Conservation (phyloP, 768 basidiomycete species). For the Tricholoma terreum region DNA sequence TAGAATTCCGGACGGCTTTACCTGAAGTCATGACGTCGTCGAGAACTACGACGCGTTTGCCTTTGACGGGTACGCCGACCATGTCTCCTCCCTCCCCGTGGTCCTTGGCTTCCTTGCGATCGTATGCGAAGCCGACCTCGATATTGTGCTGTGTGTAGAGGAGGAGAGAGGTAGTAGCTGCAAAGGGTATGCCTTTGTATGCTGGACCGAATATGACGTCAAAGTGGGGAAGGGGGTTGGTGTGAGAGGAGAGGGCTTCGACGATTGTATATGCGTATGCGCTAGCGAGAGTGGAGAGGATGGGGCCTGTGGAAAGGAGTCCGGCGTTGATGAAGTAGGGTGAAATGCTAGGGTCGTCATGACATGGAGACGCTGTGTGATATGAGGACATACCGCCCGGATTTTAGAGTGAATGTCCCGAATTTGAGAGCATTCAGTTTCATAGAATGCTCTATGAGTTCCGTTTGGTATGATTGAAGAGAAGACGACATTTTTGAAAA, state of each 20-base stretch:
- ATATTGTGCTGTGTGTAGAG: constrained; percentile 64
- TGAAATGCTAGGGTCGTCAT: constrained; percentile 52
- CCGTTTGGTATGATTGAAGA: constrained; percentile 52
- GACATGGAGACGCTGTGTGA: not conserved
- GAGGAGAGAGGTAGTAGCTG: constrained; percentile 76
- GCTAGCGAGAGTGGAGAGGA: constrained; percentile 70
- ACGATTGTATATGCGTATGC: constrained; percentile 85
- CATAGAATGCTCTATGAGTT: constrained; percentile 69
- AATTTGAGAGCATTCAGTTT: constrained; percentile 78
- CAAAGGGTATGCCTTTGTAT: constrained; percentile 96
- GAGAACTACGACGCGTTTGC: constrained; percentile 80
- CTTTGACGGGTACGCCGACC: constrained; percentile 82
- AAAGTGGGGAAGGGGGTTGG: constrained; percentile 42
- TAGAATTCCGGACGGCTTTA: constrained; percentile 82
- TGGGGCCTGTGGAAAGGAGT: constrained; percentile 77
- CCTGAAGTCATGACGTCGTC: constrained; percentile 97
- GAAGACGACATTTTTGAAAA: constrained; percentile 20
- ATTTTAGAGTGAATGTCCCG: constrained; percentile 91
- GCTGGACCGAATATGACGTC: constrained; percentile 95
- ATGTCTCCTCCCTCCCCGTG: constrained; percentile 94
- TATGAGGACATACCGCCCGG: constrained; percentile 68
- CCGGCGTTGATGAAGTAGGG: constrained; percentile 99
- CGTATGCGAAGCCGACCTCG: constrained; percentile 80
- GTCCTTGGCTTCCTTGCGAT: constrained; percentile 93
- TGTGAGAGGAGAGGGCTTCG: constrained; percentile 36